Evolutionary conservation across 2,329 filamentous ascomycete genomes (phyloP), one percentile per base, ranked within the genome.

Genomic region (Xylariaceae sp.): DNA sequence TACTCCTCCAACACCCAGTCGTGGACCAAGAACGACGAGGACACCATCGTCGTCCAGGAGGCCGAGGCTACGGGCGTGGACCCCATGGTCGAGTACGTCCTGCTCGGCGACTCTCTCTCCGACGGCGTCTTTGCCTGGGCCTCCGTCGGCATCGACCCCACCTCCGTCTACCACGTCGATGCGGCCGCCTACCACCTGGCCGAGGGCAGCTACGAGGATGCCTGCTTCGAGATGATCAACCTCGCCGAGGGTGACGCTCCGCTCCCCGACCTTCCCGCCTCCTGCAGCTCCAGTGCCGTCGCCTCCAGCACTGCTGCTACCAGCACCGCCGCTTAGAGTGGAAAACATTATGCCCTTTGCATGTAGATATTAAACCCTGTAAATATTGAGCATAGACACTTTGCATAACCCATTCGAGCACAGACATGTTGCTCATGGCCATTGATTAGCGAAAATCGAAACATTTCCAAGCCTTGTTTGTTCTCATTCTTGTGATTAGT

Each of bases 71-170:
- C 37, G 4, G 42, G 38, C 33, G 42, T 41, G 24, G 42, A 44
- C 38, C 76, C 75, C 1, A 64, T 78, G 49, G 60, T 74, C 40
- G 65, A 78, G 51, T 77, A 76, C 46, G 67, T 73, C 9, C 63
- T 71, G 11, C 64, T 79, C 6, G 74, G 75, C 3, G 69, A 76
- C 22, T 56, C 61, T 19, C 51, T 71, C 7, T 43, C 53, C 0
- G 70, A 73, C 38, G 71, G 72, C 33, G 47, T 74, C 28, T 59
- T 74, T 39, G 68, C 60, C 15, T 74, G 71, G 71, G 69, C 74
- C 43, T 60, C 63, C 0, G 50, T 73, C 19, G 69, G 64, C 3
- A 62, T 74, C n/a, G 63, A 70, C 43, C 34, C 56, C 3, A 54
- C 56, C 1, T 45, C 56, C 26, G 45, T 57, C n/a, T 38, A 37